Evolutionary conservation across 73 alveolate species (phyloP).

Genomic region (Symbiodinium pilosum): DNA sequence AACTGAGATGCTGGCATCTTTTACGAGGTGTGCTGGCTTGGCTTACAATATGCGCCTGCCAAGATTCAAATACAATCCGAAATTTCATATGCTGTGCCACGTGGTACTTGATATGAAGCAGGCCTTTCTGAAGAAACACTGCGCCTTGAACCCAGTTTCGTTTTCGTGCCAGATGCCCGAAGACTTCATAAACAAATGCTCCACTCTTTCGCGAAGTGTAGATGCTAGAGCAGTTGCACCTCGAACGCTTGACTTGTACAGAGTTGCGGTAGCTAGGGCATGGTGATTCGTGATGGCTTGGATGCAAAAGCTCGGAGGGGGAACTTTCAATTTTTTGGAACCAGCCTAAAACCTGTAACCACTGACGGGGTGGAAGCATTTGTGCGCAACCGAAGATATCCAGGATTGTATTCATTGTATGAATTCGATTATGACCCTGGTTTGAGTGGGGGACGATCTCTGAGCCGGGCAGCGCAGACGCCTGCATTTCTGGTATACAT

Average conservation of each 20-base stretch:
- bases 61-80: neutral
- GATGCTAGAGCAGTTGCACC: neutral
- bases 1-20: neutral
- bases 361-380: too few relatives aligned
- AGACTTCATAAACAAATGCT: neutral
- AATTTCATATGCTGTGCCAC: neutral
- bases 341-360: too few relatives aligned
- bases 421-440: too few relatives aligned
- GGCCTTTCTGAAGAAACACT: neutral
- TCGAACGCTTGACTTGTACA: neutral
- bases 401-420: too few relatives aligned
- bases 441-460: too few relatives aligned
- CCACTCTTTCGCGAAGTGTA: neutral
- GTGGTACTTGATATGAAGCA: neutral
- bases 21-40: neutral
- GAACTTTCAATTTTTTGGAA: too few relatives aligned
- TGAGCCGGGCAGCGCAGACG: too few relatives aligned
- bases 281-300: too few relatives aligned
- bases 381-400: too few relatives aligned
- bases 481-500: too few relatives aligned
- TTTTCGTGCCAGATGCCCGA: neutral
- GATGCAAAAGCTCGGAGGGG: too few relatives aligned
- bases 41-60: neutral
- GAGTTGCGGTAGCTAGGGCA: neutral
- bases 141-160: neutral